Evolutionary conservation across 805 yeast species (phyloP), one percentile per base, ranked within the genome.

Genomic region (Priceomyces medius): DNA sequence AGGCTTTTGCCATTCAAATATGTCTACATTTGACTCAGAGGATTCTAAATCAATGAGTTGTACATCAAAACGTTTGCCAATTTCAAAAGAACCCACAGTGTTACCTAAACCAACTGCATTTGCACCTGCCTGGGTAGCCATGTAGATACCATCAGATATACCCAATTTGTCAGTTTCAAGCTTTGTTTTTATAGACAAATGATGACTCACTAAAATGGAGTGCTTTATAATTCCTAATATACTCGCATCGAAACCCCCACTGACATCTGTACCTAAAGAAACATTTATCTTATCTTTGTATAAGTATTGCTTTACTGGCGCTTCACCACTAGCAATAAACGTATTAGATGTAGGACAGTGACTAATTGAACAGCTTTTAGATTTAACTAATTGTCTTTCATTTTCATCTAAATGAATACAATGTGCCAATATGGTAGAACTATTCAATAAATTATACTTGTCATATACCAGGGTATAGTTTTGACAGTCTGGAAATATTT

Each of bases 301-400:
- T 31, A 88, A 64, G 72, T 82, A 76, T 42, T 59, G 48, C 50
- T 84, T 76, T 8, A 91, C 79, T 14, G 88, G 83, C 7, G 96
- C 90, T 61, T 88, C 95, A 13, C 99, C 99, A 8, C 95, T 83
- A 0, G 95, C 82, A 43, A 91, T 74, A 13, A 93, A 80, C 1
- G 95, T 80, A 60, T 91, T 91, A 13, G 96, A 86, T 8, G 88
- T 80, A 2, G 99, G 99, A 65, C 99, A 91, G 63, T 93, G 98
- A 3, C 95, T 76, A 13, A 91, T 79, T 9, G 97, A 95, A 23
- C 88, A 67, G 4, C 77, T 64, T 16, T 76, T 74, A 13, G 53
- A 47, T 46, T 71, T 73, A 34, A 93, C 70, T 16, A 85, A 45
- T 13, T 73, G 62, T 31, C 81, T 70, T 60, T 91, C 99, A 2